Evolutionary conservation across 192 early-diverging fungal genomes (phyloP).

Genomic region (Paraglomus brasilianum): DNA sequence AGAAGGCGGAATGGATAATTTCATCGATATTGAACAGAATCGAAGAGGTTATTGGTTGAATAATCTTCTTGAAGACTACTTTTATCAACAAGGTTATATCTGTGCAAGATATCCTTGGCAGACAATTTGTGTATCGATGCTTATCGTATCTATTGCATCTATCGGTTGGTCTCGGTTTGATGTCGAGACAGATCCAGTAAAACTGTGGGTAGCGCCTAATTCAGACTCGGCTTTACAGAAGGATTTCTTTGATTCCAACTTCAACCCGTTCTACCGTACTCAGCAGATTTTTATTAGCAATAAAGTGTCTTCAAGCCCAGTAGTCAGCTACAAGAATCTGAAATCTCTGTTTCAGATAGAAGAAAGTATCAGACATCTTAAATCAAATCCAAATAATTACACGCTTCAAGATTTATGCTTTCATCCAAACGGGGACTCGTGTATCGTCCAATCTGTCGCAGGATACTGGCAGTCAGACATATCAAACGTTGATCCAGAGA

Average conservation of each 20-base stretch:
- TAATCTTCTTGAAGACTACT: slow-evolving; percentile 53
- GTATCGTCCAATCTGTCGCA: slow-evolving; percentile 62
- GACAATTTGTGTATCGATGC: slow-evolving; percentile 43
- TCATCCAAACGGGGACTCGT: slow-evolving; percentile 57
- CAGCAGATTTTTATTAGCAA: slow-evolving; percentile 57
- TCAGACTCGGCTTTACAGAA: slow-evolving; percentile 54
- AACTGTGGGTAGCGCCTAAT: slow-evolving; percentile 60
- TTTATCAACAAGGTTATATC: slow-evolving; percentile 56
- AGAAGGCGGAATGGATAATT: slow-evolving; percentile 42
- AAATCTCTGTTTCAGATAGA: slow-evolving; percentile 52
- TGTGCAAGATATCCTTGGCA: slow-evolving; percentile 57
- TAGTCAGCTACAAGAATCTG: slow-evolving; percentile 46
- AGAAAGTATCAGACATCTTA: slow-evolving; percentile 42
- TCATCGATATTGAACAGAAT: slow-evolving; percentile 48
- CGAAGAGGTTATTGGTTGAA: slow-evolving; percentile 51
- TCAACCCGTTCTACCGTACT: slow-evolving; percentile 68
- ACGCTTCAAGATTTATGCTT: slow-evolving; percentile 58
- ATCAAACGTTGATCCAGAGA: slow-evolving; percentile 39
- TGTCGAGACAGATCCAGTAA: slow-evolving; percentile 56
- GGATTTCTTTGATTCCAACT: slow-evolving; percentile 59
- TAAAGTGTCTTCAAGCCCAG: slow-evolving; percentile 33
- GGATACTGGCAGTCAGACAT: slow-evolving; percentile 63
- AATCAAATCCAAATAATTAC: slow-evolving; percentile 37
- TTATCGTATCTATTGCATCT: slow-evolving; percentile 51
- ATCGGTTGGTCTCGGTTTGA: slow-evolving; percentile 55